Evolutionary conservation across 2,329 filamentous ascomycete genomes (phyloP).

Genomic region (Penicillium fuscoglaucum): DNA sequence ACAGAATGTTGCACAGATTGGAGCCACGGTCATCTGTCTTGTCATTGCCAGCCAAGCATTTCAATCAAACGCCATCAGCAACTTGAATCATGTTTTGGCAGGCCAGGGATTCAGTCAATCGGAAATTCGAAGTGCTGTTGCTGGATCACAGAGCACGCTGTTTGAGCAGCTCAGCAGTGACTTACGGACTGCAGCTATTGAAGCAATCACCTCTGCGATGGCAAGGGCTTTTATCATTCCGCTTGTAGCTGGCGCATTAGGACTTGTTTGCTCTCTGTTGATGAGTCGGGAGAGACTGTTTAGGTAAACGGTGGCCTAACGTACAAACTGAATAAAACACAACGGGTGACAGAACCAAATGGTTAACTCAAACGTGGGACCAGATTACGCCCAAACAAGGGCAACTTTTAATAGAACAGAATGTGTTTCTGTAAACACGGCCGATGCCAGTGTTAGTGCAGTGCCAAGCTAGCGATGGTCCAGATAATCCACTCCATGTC

Average conservation of each 20-base stretch:
- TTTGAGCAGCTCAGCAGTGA: slow-evolving; percentile 30
- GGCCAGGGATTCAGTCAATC: slow-evolving; percentile 26
- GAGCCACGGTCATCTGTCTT: slow-evolving; percentile 7
- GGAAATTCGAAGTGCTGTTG: slow-evolving; percentile 35
- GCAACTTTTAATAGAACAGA: no score
- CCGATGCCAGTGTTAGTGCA: no score
- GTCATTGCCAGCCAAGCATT: slow-evolving; percentile 17
- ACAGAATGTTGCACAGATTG: slow-evolving; percentile 11
- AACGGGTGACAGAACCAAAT: no score
- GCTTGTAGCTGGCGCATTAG: slow-evolving; percentile 16
- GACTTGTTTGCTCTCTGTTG: background rate
- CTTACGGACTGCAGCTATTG: slow-evolving; percentile 29
- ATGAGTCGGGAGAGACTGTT: background rate
- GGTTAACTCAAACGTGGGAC: no score
- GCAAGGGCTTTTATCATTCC: slow-evolving; percentile 34
- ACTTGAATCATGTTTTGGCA: slow-evolving; percentile 30
- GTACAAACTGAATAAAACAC: background rate
- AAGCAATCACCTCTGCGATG: slow-evolving; percentile 29
- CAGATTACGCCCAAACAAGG: no score
- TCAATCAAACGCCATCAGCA: slow-evolving; percentile 17
- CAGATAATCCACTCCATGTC: no score
- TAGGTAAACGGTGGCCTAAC: background rate
- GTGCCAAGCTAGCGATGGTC: no score
- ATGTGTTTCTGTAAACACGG: no score
- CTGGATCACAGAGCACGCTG: slow-evolving; percentile 36